phyloP scores from a whole-genome alignment of 495 filamentous ascomycete genomes.

The Penicillium verhagenii region DNA sequence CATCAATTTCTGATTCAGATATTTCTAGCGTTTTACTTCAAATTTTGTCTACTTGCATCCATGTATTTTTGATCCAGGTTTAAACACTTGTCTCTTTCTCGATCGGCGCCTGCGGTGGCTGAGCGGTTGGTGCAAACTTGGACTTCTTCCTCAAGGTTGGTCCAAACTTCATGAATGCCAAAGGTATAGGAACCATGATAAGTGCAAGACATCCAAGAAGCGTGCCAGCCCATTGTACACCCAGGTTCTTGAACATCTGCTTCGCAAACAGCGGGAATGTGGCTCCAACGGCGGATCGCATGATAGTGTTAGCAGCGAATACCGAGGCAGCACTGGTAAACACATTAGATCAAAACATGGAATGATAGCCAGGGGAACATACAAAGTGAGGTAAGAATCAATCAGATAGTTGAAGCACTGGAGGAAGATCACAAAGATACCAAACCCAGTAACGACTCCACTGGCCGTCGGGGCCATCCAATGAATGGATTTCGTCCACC shows the following conservation, averaged over 20 bases:
- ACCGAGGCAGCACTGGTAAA: slow-evolving; percentile 72
- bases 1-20: too few species aligned
- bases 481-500: slow-evolving; percentile 33
- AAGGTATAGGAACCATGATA: slow-evolving; percentile 70
- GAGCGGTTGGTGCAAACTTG: slow-evolving; percentile 31
- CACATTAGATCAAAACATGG: background rate
- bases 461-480: slow-evolving; percentile 42
- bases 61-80: too few species aligned
- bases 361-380: slow-evolving; percentile 27
- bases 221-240: slow-evolving; percentile 76
- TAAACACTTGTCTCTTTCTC: background rate
- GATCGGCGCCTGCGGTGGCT: background rate
- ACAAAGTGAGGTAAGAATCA: slow-evolving; percentile 63
- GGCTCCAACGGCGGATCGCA: slow-evolving; percentile 73
- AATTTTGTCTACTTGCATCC: too few species aligned
- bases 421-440: slow-evolving; percentile 39
- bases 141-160: slow-evolving; percentile 33
- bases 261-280: slow-evolving; percentile 79
- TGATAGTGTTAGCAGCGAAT: slow-evolving; percentile 85
- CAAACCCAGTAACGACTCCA: slow-evolving; percentile 32
- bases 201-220: slow-evolving; percentile 72
- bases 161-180: slow-evolving; percentile 37
- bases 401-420: slow-evolving; percentile 43
- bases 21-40: too few species aligned
- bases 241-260: slow-evolving; percentile 77